Conservation (phyloP, 257 asterid genomes). For the Gardenia jasminoides region DNA sequence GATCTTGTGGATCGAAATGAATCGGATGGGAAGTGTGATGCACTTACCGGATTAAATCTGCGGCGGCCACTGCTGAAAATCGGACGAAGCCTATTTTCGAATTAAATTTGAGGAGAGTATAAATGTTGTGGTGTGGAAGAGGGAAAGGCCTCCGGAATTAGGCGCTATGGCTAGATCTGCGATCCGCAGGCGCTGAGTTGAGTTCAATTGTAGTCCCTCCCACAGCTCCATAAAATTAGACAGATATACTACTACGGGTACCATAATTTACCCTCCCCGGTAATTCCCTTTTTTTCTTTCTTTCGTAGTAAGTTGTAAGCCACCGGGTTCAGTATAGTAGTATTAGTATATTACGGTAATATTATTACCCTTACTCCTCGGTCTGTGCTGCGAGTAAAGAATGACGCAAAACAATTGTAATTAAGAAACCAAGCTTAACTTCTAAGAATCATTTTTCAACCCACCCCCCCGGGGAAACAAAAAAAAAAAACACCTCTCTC, state of each 20-base stretch:
- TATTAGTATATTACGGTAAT: too few species aligned
- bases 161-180: constrained; percentile 12
- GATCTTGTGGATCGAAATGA: constrained; percentile 16
- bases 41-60: constrained; percentile 9
- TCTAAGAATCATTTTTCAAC: too few species aligned
- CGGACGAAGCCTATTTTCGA: background rate
- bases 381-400: background rate
- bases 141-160: background rate
- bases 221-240: background rate
- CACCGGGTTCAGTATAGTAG: background rate
- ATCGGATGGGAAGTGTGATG: background rate
- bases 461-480: too few species aligned
- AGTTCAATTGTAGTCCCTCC: background rate
- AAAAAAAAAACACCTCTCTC: too few species aligned
- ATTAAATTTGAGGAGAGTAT: background rate
- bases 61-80: background rate
- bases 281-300: too few species aligned
- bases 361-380: background rate
- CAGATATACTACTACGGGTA: too few species aligned
- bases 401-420: background rate
- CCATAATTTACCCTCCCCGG: too few species aligned
- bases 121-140: background rate
- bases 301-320: background rate
- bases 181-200: constrained; percentile 10
- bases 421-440: background rate